Evolutionary conservation across 2,329 filamentous ascomycete species (phyloP), one percentile per base, ranked within the genome.

Genomic region (Scytalidium lignicola): DNA sequence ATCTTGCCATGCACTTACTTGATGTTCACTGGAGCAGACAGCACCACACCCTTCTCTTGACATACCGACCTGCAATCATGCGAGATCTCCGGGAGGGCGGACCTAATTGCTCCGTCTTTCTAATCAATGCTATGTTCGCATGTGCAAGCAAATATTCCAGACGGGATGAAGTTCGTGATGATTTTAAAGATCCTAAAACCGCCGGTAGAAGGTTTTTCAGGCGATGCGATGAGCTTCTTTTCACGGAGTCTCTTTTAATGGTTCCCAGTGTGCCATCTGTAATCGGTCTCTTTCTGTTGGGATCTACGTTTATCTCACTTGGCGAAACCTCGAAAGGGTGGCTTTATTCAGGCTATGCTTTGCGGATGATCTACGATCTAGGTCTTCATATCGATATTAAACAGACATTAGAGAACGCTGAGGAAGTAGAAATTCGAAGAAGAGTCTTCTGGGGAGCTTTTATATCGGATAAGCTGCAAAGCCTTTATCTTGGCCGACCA

Each of bases 321-420:
- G 61, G 62, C 3, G 44, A 54, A 28, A 57, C 57, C 2, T 61
- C 58, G 15, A 64, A 63, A 17, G 52, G 51, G 7, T 83, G 79
- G 79, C 55, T 81, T 3, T 83, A 82, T 51, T 71, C 75, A 45
- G 79, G 78, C 1, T 70, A 76, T 53, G 78, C 79, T 0, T 78
- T 80, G 50, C 67, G 74, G 6, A 74, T 81, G 67, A 67, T 81
- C 23, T 72, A 75, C 46, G 78, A 82, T 55, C 57, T 82, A 8
- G 77, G 78, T 0, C 70, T 80, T 53, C 75, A 79, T 53, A 67
- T 76, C 17, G 70, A 70, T 55, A 62, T 56, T 10, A 2, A 61
- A 67, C 55, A 59, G 29, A 46, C 54, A 62, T 43, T 66, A 65
- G 44, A 50, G n/a, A 55, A 52, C 22, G 62, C 39, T 58, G 64